A percentile compares a stretch with the other conserved stretches of the same genome.
Conservation (phyloP, 495 filamentous ascomycete genomes). For the Platismatia glauca region DNA sequence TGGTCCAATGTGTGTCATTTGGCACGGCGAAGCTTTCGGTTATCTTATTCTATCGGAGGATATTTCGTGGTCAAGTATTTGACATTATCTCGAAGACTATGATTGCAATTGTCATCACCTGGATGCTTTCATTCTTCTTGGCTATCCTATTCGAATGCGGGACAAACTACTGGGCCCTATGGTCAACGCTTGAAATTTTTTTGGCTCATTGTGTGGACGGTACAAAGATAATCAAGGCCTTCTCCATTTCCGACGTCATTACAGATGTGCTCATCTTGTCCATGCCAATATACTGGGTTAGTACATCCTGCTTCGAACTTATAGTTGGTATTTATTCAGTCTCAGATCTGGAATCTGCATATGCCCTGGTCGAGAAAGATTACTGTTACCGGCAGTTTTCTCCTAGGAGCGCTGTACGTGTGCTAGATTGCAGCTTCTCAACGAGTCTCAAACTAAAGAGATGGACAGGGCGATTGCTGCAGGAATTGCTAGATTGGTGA, state of each 20-base stretch:
- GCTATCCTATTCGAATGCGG: neutral
- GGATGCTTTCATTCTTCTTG: neutral
- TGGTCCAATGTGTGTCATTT: no score
- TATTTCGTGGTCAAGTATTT: slow-evolving; percentile 7
- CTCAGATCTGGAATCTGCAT: neutral
- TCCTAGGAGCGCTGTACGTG: neutral
- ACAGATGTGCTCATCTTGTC: neutral
- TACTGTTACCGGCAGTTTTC: neutral
- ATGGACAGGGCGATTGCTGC: neutral
- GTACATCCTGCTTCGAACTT: no score
- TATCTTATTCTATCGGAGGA: slow-evolving; percentile 7
- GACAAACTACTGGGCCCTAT: neutral
- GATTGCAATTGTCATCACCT: neutral
- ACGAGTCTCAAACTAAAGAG: neutral
- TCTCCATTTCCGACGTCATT: neutral
- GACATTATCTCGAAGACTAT: neutral
- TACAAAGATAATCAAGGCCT: no score
- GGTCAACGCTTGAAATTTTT: neutral
- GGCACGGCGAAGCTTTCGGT: slow-evolving; percentile 1
- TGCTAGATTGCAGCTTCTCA: neutral
- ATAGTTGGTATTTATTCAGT: neutral
- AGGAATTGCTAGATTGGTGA: neutral
- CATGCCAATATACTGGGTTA: no score
- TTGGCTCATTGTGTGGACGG: no score
- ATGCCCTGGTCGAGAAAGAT: neutral